Evolutionary conservation across 305 asterid genomes (phyloP).

Genomic region (Salvia sclarea): DNA sequence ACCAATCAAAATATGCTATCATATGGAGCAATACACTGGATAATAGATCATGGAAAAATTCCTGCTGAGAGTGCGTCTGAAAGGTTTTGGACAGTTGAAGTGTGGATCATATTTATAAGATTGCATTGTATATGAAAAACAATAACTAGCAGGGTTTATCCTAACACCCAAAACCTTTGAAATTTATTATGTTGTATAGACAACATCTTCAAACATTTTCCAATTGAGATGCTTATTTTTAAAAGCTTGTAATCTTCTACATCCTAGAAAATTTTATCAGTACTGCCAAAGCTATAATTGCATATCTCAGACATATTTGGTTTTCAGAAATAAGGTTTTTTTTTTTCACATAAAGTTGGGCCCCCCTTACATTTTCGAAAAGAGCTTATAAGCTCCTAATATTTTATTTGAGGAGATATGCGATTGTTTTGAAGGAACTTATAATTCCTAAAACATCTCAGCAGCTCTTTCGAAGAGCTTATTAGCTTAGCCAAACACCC

Average conservation of each 20-base stretch:
- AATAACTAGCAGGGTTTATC: no score
- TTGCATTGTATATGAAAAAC: neutral
- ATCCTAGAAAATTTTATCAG: neutral
- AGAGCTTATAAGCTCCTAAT: neutral
- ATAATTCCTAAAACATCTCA: no score
- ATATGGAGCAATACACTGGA: neutral
- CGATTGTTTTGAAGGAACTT: no score
- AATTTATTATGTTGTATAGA: no score
- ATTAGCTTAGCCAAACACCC: neutral
- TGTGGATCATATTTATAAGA: neutral
- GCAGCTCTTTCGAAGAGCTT: neutral
- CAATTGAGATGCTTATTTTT: no score
- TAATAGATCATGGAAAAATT: neutral
- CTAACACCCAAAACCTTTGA: no score
- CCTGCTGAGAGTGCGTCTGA: neutral
- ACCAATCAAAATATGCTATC: neutral
- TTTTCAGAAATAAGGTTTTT: neutral
- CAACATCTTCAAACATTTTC: no score
- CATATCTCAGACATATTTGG: neutral
- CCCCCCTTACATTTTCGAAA: no score
- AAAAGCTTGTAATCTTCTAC: no score
- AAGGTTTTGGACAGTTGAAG: neutral
- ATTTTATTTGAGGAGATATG: neutral
- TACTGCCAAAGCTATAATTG: neutral
- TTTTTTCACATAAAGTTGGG: neutral